phyloP scores from a whole-genome alignment of 2,329 filamentous ascomycete genomes.

The Aspergillus cejpii region DNA sequence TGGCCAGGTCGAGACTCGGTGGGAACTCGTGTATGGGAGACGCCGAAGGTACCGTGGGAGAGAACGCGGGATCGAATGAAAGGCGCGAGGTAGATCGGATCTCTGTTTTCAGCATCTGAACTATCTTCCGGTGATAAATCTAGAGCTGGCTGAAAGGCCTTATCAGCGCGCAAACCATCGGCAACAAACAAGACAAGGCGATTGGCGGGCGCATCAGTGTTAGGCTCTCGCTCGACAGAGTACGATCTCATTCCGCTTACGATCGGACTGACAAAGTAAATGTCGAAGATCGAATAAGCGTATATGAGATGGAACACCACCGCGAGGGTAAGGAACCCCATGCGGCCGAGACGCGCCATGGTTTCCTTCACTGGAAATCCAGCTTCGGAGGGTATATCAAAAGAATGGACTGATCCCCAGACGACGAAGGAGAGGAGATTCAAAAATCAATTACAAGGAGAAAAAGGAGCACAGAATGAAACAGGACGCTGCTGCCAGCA shows the following conservation, averaged over 20 bases:
- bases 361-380: constrained; percentile 9
- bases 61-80: constrained; percentile 86
- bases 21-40: constrained; percentile 92
- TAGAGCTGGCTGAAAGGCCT: constrained; percentile 88
- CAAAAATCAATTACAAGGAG: background rate
- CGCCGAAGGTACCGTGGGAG: constrained; percentile 86
- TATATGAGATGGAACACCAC: constrained; percentile 91
- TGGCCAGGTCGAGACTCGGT: constrained; percentile 95
- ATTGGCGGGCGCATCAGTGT: constrained; percentile 69
- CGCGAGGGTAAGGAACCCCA: constrained; percentile 80
- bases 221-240: constrained; percentile 55
- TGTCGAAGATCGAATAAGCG: constrained; percentile 92
- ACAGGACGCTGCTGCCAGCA: constrained; percentile 1
- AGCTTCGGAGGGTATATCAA: constrained; percentile 1
- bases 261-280: constrained; percentile 97
- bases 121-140: constrained; percentile 62
- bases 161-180: constrained; percentile 95
- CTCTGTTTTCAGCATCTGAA: constrained; percentile 20
- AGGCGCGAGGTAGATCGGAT: constrained; percentile 74
- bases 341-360: constrained; percentile 57
- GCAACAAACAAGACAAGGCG: constrained; percentile 90
- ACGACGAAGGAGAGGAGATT: constrained; percentile 17
- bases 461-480: constrained; percentile 2
- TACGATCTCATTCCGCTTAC: constrained; percentile 90
- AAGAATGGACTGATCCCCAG: background rate